A percentile compares a stretch with the other conserved stretches of the same genome.
Evolutionary conservation across 371 early-diverging fungal species (phyloP).

Genomic region (Mortierella sp.): DNA sequence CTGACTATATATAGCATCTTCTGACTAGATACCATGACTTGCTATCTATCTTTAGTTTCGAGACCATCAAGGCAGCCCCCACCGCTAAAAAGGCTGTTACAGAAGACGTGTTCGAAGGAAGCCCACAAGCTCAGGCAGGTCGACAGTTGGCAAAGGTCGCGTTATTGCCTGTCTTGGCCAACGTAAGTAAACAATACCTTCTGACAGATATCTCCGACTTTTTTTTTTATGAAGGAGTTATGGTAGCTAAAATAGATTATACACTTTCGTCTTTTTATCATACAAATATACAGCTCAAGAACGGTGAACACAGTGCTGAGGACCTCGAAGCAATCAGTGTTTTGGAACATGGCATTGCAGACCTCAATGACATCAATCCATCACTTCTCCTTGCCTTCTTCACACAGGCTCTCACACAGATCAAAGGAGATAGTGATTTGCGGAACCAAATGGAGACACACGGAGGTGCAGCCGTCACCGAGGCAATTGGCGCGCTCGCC

Average conservation of each 20-base stretch:
- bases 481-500: slow-evolving; percentile 29
- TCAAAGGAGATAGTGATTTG: slow-evolving; percentile 35
- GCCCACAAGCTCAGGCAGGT: slow-evolving; percentile 42
- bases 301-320: slow-evolving; percentile 55
- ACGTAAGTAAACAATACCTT: slow-evolving; percentile 22
- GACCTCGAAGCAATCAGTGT: slow-evolving; percentile 58
- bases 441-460: slow-evolving; percentile 41
- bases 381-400: slow-evolving; percentile 54
- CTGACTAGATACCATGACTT: neutral
- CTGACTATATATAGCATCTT: neutral
- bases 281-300: slow-evolving; percentile 24
- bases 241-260: neutral
- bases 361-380: slow-evolving; percentile 58
- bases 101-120: slow-evolving; percentile 41
- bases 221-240: neutral
- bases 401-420: slow-evolving; percentile 47
- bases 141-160: slow-evolving; percentile 35
- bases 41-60: slow-evolving; percentile 16
- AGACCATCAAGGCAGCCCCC: slow-evolving; percentile 49
- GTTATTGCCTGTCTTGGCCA: slow-evolving; percentile 38
- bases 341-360: slow-evolving; percentile 55
- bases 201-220: neutral
- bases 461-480: slow-evolving; percentile 26
- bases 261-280: neutral
- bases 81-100: slow-evolving; percentile 25